phyloP scores from a whole-genome alignment of 2,329 filamentous ascomycete species.

The Xylariaceae sp. region DNA sequence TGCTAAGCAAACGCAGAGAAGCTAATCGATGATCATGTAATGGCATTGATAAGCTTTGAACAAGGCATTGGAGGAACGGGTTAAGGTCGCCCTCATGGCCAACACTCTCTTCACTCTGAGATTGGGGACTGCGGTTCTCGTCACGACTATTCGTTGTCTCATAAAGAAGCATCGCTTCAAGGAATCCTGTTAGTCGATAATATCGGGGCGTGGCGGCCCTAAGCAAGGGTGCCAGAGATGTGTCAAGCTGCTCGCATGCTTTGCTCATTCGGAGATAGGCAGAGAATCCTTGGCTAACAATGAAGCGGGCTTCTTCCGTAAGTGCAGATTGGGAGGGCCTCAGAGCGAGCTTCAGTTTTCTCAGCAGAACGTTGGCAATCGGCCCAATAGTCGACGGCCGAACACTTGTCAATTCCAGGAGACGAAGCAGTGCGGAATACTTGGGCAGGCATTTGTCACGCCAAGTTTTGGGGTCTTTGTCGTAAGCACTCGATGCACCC shows the following conservation, averaged over 20 bases:
- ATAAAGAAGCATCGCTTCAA: conserved; percentile 57
- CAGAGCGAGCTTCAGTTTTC: conserved; percentile 60
- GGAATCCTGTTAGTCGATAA: conserved; percentile 58
- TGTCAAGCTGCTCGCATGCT: conserved; percentile 52
- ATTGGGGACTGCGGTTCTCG: conserved; percentile 25
- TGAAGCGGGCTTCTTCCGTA: conserved; percentile 63
- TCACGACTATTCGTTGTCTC: conserved; percentile 32
- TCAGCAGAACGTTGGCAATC: conserved; percentile 59
- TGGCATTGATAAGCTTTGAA: conserved; percentile 67
- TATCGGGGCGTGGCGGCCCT: conserved; percentile 62
- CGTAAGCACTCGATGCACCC: conserved; percentile 44
- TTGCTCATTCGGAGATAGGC: conserved; percentile 63
- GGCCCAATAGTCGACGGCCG: conserved; percentile 62
- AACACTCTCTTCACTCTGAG: conserved; percentile 32
- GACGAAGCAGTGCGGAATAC: conserved; percentile 60
- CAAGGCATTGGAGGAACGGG: conserved; percentile 56
- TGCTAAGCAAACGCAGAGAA: conserved; percentile 65
- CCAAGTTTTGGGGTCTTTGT: conserved; percentile 58
- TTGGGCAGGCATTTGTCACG: conserved; percentile 59
- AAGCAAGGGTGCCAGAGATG: conserved; percentile 58
- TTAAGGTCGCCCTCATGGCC: conserved; percentile 53
- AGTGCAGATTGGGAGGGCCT: conserved; percentile 53
- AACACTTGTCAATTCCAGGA: conserved; percentile 56
- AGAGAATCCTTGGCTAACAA: conserved; percentile 68
- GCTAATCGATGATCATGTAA: conserved; percentile 69